Evolutionary conservation across 2,329 filamentous ascomycete genomes (phyloP).

Genomic region (Pseudogymnoascus sp.): DNA sequence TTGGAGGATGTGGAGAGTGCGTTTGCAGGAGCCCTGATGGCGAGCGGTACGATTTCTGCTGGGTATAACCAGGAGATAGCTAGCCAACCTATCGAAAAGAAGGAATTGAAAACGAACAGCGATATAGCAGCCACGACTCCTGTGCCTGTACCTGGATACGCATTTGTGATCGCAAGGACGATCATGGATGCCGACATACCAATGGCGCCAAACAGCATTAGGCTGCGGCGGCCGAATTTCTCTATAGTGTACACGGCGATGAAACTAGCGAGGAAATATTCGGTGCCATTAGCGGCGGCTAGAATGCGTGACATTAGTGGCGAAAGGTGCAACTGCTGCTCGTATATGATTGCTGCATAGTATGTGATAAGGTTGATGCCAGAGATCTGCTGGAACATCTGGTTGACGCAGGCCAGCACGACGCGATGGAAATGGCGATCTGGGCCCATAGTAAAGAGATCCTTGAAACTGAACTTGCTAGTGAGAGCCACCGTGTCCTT

Average conservation of each 20-base stretch:
- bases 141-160: constrained; percentile 18
- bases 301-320: constrained; percentile 42
- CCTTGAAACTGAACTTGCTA: constrained; percentile 26
- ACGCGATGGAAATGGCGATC: constrained; percentile 46
- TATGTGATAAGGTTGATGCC: constrained; percentile 37
- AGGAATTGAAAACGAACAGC: constrained; percentile 44
- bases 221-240: constrained; percentile 55
- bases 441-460: constrained; percentile 41
- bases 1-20: constrained; percentile 37
- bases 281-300: constrained; percentile 43
- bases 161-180: constrained; percentile 35
- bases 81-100: constrained; percentile 44
- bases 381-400: constrained; percentile 43
- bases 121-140: constrained; percentile 25
- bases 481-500: constrained; percentile 57
- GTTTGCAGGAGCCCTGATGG: constrained; percentile 47
- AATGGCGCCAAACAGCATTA: constrained; percentile 62
- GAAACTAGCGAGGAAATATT: constrained; percentile 33
- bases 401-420: constrained; percentile 39
- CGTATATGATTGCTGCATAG: constrained; percentile 42
- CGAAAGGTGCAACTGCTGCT: constrained; percentile 37
- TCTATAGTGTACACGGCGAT: constrained; percentile 36
- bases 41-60: constrained; percentile 45
- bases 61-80: constrained; percentile 49
- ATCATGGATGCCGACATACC: constrained; percentile 60